phyloP scores from a whole-genome alignment of 352 stramenopile genomes.

The Globisporangium solare region DNA sequence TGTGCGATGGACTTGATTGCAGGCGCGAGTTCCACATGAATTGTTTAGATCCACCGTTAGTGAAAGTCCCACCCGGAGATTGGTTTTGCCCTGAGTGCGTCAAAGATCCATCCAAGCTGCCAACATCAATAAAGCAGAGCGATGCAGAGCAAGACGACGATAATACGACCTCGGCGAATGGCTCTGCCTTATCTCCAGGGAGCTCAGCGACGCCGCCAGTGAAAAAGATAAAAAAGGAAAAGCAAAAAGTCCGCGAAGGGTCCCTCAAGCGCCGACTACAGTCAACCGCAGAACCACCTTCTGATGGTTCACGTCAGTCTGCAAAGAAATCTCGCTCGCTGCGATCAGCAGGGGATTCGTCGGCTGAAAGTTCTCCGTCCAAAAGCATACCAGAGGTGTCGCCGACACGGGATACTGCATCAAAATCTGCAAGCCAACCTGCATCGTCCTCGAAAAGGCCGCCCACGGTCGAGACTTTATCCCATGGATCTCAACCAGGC shows the following conservation, averaged over 20 bases:
- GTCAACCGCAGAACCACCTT: slow-evolving; percentile 14
- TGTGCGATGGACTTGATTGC: slow-evolving; percentile 81
- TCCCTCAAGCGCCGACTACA: slow-evolving; percentile 54
- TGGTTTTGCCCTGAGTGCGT: slow-evolving; percentile 77
- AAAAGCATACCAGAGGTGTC: slow-evolving; percentile 24
- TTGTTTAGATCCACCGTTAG: slow-evolving; percentile 64
- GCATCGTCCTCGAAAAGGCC: slow-evolving; percentile 25
- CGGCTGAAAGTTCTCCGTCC: slow-evolving; percentile 34
- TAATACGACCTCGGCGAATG: slow-evolving; percentile 10
- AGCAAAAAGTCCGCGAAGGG: slow-evolving; percentile 45
- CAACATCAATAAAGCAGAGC: slow-evolving; percentile 20
- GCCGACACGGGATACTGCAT: slow-evolving; percentile 24
- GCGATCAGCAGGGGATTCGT: slow-evolving; percentile 28
- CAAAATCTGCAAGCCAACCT: slow-evolving; percentile 1
- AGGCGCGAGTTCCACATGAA: slow-evolving; percentile 87
- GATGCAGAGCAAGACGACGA: slow-evolving; percentile 10
- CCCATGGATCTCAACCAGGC: slow-evolving; percentile 21
- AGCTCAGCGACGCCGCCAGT: slow-evolving; percentile 9
- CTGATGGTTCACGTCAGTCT: slow-evolving; percentile 25
- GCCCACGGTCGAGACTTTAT: slow-evolving; percentile 35
- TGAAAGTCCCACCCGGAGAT: slow-evolving; percentile 52
- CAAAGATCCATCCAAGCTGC: slow-evolving; percentile 33
- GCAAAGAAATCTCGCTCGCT: slow-evolving; percentile 45
- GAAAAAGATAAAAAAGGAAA: slow-evolving; percentile 56
- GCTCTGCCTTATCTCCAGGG: slow-evolving; percentile 8